Conservation (phyloP, 305 asterid genomes). For the Vinca major region DNA sequence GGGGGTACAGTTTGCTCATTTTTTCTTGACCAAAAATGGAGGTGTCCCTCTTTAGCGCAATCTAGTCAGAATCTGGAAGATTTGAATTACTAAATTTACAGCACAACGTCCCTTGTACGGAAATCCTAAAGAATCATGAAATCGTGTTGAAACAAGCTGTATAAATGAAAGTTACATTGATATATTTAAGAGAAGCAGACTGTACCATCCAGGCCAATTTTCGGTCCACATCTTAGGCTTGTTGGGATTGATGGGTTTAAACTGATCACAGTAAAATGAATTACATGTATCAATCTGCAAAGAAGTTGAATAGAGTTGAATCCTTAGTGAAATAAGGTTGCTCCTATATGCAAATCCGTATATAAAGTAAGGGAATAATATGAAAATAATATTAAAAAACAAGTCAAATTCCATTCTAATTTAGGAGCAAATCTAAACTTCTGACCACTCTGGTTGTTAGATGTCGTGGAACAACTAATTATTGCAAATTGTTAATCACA, state of each 20-base stretch:
- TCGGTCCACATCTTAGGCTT: slow-evolving; percentile 91
- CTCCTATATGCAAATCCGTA: neutral
- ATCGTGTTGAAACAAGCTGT: neutral
- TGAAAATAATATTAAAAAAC: neutral
- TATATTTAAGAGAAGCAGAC: slow-evolving; percentile 15
- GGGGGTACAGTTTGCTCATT: neutral
- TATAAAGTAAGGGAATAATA: neutral
- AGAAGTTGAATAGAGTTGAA: neutral
- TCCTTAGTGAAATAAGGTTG: neutral
- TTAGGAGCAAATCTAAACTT: neutral
- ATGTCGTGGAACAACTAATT: neutral
- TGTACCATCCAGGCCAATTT: slow-evolving; percentile 97
- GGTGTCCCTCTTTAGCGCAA: no score
- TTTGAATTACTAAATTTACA: no score
- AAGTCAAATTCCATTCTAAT: neutral
- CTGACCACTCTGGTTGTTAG: neutral
- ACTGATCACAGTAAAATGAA: slow-evolving; percentile 80
- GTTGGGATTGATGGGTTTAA: slow-evolving; percentile 67
- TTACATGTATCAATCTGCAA: slow-evolving; percentile 90
- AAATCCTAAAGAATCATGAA: neutral
- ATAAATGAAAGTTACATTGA: neutral
- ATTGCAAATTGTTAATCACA: neutral
- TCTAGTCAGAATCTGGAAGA: no score
- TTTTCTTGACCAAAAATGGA: neutral
- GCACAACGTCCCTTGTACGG: no score